phyloP scores from a whole-genome alignment of 1,139 yeast species.

The Suhomyces coccinellae region DNA sequence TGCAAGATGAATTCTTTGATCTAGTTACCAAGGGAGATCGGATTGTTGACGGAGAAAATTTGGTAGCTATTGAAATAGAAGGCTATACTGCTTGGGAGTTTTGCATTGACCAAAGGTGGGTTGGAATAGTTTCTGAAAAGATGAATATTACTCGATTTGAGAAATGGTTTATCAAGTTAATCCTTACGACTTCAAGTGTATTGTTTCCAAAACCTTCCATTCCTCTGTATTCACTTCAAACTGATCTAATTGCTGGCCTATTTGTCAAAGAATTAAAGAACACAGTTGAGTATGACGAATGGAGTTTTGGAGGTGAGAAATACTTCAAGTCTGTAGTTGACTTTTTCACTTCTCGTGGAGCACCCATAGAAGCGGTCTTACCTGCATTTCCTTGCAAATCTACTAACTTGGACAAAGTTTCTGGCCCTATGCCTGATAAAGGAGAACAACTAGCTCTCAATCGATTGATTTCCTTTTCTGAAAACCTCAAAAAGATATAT shows the following conservation, averaged over 20 bases:
- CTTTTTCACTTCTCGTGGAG: constrained; percentile 49
- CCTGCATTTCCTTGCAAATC: constrained; percentile 70
- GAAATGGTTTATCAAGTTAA: constrained; percentile 34
- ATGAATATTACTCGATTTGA: constrained; percentile 30
- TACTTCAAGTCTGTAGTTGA: constrained; percentile 42
- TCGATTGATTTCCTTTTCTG: constrained; percentile 35
- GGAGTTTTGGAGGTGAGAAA: constrained; percentile 48
- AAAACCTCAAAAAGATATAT: constrained; percentile 39
- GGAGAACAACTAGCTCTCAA: constrained; percentile 42
- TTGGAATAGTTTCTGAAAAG: constrained; percentile 33
- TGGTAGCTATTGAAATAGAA: constrained; percentile 6
- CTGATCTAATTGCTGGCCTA: constrained; percentile 24
- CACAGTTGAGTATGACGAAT: constrained; percentile 46
- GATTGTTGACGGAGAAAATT: background rate
- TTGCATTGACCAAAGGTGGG: constrained; percentile 15
- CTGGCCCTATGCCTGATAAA: constrained; percentile 49
- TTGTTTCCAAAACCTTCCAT: constrained; percentile 9
- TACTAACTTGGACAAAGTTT: constrained; percentile 55
- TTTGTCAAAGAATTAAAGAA: constrained; percentile 51
- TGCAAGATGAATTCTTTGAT: background rate
- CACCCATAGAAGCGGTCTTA: constrained; percentile 54
- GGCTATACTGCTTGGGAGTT: constrained; percentile 13
- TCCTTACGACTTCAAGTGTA: constrained; percentile 22
- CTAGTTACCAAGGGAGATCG: constrained; percentile 1
- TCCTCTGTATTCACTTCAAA: constrained; percentile 6